Evolutionary conservation across 2,329 filamentous ascomycete species (phyloP).

Genomic region (Metarhizium anisopliae): DNA sequence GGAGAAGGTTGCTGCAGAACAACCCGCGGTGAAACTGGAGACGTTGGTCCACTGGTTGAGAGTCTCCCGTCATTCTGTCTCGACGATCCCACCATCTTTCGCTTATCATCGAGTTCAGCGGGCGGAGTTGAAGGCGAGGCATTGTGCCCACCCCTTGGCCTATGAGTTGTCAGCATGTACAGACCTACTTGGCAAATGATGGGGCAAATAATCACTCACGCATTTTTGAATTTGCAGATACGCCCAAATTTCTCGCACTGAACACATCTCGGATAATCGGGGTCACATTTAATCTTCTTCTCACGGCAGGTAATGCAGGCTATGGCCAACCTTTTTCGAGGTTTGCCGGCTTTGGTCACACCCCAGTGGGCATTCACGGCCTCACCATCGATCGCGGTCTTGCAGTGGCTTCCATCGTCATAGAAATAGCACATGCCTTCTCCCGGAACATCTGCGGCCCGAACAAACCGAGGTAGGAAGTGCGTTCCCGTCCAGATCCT

Average conservation of each 20-base stretch:
- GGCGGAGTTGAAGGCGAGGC: slow-evolving; percentile 44
- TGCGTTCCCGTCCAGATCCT: slow-evolving; percentile 63
- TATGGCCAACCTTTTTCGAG: too few species aligned
- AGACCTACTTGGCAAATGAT: background rate
- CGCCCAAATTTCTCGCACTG: too few species aligned
- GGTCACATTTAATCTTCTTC: too few species aligned
- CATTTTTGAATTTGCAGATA: slow-evolving; percentile 81
- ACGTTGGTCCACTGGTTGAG: slow-evolving; percentile 35
- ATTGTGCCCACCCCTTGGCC: slow-evolving; percentile 49
- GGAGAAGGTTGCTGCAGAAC: slow-evolving; percentile 1
- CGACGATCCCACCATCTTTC: slow-evolving; percentile 15
- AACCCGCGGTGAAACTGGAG: slow-evolving; percentile 38
- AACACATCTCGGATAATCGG: too few species aligned
- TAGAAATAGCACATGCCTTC: too few species aligned
- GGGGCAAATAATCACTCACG: slow-evolving; percentile 52
- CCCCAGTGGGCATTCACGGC: too few species aligned
- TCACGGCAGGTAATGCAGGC: too few species aligned
- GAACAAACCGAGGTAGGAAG: slow-evolving; percentile 51
- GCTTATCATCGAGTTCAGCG: slow-evolving; percentile 38
- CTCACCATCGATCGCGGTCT: too few species aligned
- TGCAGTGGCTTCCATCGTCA: too few species aligned
- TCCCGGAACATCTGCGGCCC: slow-evolving; percentile 53
- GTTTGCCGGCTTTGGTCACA: too few species aligned
- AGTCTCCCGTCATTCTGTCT: slow-evolving; percentile 23
- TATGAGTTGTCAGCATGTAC: slow-evolving; percentile 17